Evolutionary conservation across 208 protist genomes (phyloP), one percentile per base, ranked within the genome.

Genomic region (Acanthamoeba lenticulata): DNA sequence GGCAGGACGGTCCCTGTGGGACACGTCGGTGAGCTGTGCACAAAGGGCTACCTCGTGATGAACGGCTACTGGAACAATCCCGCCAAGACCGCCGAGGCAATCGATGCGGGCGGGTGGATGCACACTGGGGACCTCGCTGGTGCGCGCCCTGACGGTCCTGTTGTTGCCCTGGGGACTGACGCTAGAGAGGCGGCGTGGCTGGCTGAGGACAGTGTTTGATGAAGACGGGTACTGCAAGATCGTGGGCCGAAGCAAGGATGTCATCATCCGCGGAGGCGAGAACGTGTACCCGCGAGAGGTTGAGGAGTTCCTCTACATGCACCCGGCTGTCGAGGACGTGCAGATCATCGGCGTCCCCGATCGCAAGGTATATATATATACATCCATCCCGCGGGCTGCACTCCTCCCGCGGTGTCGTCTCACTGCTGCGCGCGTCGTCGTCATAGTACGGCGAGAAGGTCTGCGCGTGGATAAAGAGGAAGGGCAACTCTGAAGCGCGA

Each of bases 181-280:
- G 19, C 32, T n/a, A 52, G 27, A 60, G n/a, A n/a, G n/a, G n/a
- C n/a, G n/a, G 11, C n/a, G 42, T 91, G 34, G 4, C 38, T 52
- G 17, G 2, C 13, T 13, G 4, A 92, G 11, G 4, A 92, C 32
- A 93, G 89, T 94, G 34, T 94, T 98, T 3, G 95, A 97, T 77
- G 67, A 94, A 15, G 45, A 97, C 13, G 97, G 97, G 11, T 97
- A 96, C 92, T 88, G 47, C 44, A 57, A 65, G 19, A 96, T 98
- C 55, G 95, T 97, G 36, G 97, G 97, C 17, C 88, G 96, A 49
- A 90, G 45, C 47, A 97, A 97, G 94, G 97, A 98, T 67, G 95
- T 98, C 52, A 96, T 98, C 52, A 97, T 97, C 44, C 55, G 97
- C 27, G 97, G 97, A 57, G 97, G 97, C 0, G 97, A 98, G 81